These are phyloP conservation scores for Astrothelium subdiscretum DNA, from an alignment of 495 filamentous ascomycete species.

Conservation along the genomic window DNA sequence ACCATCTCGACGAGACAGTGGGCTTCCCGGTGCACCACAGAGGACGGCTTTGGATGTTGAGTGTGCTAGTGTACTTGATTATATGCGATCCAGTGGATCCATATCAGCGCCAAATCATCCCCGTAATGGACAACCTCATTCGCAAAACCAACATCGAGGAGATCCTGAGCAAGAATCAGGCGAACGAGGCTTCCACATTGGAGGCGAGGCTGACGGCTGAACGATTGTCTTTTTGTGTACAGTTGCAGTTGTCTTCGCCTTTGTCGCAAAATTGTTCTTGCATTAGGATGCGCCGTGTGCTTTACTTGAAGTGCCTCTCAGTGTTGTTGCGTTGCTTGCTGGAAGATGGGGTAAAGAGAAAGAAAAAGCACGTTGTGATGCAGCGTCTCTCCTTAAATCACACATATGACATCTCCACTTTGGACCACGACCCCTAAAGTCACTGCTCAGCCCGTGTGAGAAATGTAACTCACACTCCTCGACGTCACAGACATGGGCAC, in stretches of 20 bases:
- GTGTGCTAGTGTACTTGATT: not conserved
- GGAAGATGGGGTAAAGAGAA: too few species aligned
- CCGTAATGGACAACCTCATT: not conserved
- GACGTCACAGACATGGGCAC: not conserved
- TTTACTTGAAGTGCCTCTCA: too few species aligned
- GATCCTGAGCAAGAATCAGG: not conserved
- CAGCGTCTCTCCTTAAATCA: not conserved
- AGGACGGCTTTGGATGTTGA: not conserved
- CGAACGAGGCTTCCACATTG: not conserved
- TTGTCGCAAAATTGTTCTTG: too few species aligned
- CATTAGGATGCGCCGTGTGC: too few species aligned
- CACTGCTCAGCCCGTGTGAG: not conserved
- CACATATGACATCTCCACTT: not conserved
- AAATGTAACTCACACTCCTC: not conserved
- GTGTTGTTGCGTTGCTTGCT: too few species aligned
- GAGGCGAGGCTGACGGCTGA: not conserved
- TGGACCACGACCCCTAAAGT: too few species aligned
- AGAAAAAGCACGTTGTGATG: not conserved
- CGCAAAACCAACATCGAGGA: not conserved
- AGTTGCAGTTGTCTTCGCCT: too few species aligned
- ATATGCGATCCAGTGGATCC: not conserved
- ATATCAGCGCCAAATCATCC: not conserved
- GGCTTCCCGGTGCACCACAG: not conserved
- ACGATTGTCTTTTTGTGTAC: not conserved
- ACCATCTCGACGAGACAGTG: not conserved